Conservation (phyloP, 2,329 filamentous ascomycete species). For the Pseudogymnoascus sp. region DNA sequence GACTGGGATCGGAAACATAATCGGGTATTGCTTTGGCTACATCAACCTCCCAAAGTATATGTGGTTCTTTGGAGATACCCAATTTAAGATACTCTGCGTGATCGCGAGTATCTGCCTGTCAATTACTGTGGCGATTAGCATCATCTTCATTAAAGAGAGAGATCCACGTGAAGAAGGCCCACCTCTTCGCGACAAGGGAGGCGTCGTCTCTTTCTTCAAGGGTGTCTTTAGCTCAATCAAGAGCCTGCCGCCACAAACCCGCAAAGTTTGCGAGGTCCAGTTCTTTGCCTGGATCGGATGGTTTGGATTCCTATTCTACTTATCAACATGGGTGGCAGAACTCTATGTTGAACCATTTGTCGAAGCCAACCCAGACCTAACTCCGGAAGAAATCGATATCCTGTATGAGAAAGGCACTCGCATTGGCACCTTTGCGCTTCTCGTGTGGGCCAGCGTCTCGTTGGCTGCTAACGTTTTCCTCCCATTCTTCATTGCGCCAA, state of each 20-base stretch:
- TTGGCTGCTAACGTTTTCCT: constrained; percentile 74
- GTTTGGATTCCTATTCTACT: constrained; percentile 94
- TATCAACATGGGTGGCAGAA: constrained; percentile 87
- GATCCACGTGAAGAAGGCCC: constrained; percentile 70
- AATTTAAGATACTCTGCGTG: constrained; percentile 88
- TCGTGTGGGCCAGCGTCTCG: constrained; percentile 82
- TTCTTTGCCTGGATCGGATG: constrained; percentile 90
- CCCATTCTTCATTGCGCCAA: constrained; percentile 78
- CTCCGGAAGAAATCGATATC: constrained; percentile 64
- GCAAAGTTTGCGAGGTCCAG: constrained; percentile 73
- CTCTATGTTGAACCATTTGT: constrained; percentile 84
- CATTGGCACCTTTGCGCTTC: constrained; percentile 79
- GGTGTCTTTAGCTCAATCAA: constrained; percentile 70
- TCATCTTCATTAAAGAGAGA: constrained; percentile 63
- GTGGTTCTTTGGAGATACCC: constrained; percentile 75
- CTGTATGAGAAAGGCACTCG: constrained; percentile 82
- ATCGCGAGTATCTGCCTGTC: constrained; percentile 71
- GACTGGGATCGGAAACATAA: constrained; percentile 80
- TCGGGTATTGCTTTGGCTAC: constrained; percentile 84
- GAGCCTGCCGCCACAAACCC: constrained; percentile 73
- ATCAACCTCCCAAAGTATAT: constrained; percentile 67
- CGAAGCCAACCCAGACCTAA: constrained; percentile 68
- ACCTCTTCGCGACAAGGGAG: constrained; percentile 51
- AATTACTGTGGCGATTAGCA: constrained; percentile 64
- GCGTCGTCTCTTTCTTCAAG: constrained; percentile 71